phyloP scores from a whole-genome alignment of 1,284 basidiomycete genomes.

The Microstroma glucosiphilum region DNA sequence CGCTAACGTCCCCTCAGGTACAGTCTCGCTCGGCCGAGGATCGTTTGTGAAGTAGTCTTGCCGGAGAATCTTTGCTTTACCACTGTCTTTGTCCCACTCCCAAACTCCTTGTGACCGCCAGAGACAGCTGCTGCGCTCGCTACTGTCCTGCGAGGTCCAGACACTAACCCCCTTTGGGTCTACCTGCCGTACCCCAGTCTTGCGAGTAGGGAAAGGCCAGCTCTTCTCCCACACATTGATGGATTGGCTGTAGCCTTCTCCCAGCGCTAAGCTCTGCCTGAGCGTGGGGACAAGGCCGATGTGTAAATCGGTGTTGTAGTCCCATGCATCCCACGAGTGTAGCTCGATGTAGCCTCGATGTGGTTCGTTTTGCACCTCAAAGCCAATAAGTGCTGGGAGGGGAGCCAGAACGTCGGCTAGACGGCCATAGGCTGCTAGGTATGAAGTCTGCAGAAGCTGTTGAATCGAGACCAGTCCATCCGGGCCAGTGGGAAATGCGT shows the following conservation, averaged over 20 bases:
- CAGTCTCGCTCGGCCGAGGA: slow-evolving; percentile 16
- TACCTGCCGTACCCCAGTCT: slow-evolving; percentile 28
- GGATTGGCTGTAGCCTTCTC: slow-evolving; percentile 35
- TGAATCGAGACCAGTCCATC: slow-evolving; percentile 57
- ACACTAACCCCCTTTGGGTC: slow-evolving; percentile 31
- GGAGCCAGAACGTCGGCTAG: slow-evolving; percentile 67
- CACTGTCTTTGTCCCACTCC: slow-evolving; percentile 71
- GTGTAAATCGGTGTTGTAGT: slow-evolving; percentile 81
- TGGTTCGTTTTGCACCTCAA: slow-evolving; percentile 90
- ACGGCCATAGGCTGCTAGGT: slow-evolving; percentile 69
- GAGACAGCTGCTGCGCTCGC: slow-evolving; percentile 66
- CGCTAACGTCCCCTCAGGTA: not conserved
- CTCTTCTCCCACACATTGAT: slow-evolving; percentile 57
- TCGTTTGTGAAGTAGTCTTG: slow-evolving; percentile 75
- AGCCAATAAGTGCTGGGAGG: slow-evolving; percentile 75
- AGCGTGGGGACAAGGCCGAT: slow-evolving; percentile 62
- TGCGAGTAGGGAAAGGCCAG: slow-evolving; percentile 44
- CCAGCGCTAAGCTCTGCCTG: slow-evolving; percentile 42
- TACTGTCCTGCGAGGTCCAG: slow-evolving; percentile 52
- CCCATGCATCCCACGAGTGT: slow-evolving; percentile 67
- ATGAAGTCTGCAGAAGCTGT: slow-evolving; percentile 72
- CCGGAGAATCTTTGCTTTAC: slow-evolving; percentile 68
- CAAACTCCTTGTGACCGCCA: slow-evolving; percentile 92
- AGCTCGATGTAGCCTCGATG: slow-evolving; percentile 85
- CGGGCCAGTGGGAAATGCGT: slow-evolving; percentile 32